Conservation (phyloP, 2,329 filamentous ascomycete genomes). For the Coniella vitis region DNA sequence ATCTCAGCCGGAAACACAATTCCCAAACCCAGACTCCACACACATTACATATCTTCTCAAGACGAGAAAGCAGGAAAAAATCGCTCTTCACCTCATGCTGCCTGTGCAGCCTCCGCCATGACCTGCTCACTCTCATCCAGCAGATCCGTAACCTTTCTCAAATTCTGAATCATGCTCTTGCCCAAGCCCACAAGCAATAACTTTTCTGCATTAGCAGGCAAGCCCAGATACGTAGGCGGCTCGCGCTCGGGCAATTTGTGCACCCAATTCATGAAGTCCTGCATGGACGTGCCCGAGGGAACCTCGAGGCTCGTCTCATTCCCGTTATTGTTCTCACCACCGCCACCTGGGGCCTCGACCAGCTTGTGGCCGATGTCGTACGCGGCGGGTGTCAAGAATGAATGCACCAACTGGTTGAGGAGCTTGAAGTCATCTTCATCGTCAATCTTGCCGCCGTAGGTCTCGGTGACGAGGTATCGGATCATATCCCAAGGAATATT, state of each 20-base stretch:
- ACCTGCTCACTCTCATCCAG: slow-evolving; percentile 91
- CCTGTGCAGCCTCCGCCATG: slow-evolving; percentile 54
- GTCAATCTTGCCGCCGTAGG: slow-evolving; percentile 97
- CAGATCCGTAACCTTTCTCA: slow-evolving; percentile 78
- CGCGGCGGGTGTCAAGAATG: slow-evolving; percentile 76
- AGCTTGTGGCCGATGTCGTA: slow-evolving; percentile 92
- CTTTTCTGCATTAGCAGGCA: slow-evolving; percentile 96
- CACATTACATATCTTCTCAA: too few species aligned
- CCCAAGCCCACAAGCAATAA: slow-evolving; percentile 84
- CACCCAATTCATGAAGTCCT: slow-evolving; percentile 88
- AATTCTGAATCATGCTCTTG: slow-evolving; percentile 72
- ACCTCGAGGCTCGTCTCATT: slow-evolving; percentile 60
- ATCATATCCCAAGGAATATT: slow-evolving; percentile 98
- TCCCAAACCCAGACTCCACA: too few species aligned
- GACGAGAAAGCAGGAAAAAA: too few species aligned
- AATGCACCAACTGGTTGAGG: slow-evolving; percentile 65
- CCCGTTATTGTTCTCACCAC: background rate
- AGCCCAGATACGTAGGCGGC: slow-evolving; percentile 86
- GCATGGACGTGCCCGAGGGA: slow-evolving; percentile 72
- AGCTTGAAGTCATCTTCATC: slow-evolving; percentile 75
- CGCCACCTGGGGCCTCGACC: slow-evolving; percentile 57
- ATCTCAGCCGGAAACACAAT: too few species aligned
- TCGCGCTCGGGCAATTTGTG: slow-evolving; percentile 88
- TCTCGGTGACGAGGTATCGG: slow-evolving; percentile 81
- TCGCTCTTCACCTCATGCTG: slow-evolving; percentile 1